phyloP scores from a whole-genome alignment of 129 eudicot genomes.

The Flaveria ramosissima region DNA sequence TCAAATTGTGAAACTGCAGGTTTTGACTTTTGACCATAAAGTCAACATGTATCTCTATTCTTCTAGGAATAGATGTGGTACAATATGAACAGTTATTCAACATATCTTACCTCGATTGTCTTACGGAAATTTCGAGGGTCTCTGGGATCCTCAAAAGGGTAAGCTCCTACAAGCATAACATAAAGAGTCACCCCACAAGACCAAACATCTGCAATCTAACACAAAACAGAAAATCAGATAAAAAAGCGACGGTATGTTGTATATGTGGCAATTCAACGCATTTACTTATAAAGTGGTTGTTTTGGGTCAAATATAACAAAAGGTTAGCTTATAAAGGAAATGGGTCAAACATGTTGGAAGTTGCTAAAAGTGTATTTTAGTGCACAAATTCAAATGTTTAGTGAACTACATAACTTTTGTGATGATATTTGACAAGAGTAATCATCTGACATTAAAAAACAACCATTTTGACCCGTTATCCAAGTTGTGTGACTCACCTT shows the following conservation, averaged over 20 bases:
- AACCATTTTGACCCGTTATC: not conserved
- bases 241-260: not conserved
- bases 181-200: slow-evolving; percentile 75
- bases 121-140: slow-evolving; percentile 70
- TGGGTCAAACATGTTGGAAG: not conserved
- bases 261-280: not conserved
- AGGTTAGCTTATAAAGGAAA: not conserved
- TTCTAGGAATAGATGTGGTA: not conserved
- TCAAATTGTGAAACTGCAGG: not conserved
- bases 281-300: not conserved
- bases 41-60: not conserved
- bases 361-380: not conserved
- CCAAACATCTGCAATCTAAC: slow-evolving; percentile 79
- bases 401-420: not conserved
- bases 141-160: slow-evolving; percentile 70
- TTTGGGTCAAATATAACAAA: not conserved
- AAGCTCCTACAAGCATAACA: slow-evolving; percentile 69
- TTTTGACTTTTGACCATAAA: slow-evolving; percentile 32
- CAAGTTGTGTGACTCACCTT: not conserved
- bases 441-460: not conserved
- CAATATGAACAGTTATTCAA: not conserved
- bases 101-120: slow-evolving; percentile 48
- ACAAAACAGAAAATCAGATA: slow-evolving; percentile 11
- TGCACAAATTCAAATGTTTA: not conserved
- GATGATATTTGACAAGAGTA: not conserved